Conservation (phyloP, 78 protist species). For the Protostelium mycophagum region DNA sequence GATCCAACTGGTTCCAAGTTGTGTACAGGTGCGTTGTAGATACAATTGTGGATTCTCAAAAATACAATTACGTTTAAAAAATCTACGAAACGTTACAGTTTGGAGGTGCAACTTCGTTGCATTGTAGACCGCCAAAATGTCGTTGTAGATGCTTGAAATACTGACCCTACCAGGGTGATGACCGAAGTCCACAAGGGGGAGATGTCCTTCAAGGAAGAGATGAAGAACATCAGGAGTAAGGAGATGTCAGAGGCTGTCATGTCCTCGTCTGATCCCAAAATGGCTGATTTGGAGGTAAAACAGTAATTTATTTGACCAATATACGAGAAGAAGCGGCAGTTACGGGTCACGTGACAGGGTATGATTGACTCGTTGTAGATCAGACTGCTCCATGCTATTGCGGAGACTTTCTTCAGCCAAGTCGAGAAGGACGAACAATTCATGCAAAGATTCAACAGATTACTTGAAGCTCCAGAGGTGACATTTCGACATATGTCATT, state of each 20-base stretch:
- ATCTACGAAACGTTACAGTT: too few species aligned
- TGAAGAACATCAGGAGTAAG: background rate
- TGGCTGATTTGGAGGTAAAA: background rate
- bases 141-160: too few species aligned
- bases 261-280: background rate
- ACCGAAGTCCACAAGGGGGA: background rate
- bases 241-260: background rate
- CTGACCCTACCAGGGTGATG: background rate
- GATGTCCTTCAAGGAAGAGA: background rate
- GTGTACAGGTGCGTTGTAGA: background rate
- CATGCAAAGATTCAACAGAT: background rate
- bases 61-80: too few species aligned
- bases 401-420: background rate
- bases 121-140: too few species aligned
- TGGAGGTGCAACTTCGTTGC: too few species aligned
- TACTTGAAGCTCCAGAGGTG: too few species aligned
- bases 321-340: too few species aligned
- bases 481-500: too few species aligned
- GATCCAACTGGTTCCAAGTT: background rate
- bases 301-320: too few species aligned
- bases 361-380: background rate
- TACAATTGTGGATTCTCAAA: background rate
- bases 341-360: background rate
- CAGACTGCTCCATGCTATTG: background rate
- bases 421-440: background rate